A percentile compares a stretch with the other conserved stretches of the same genome.
phyloP scores from a whole-genome alignment of 2,329 filamentous ascomycete species.

The Malbranchea cinnamomea region DNA sequence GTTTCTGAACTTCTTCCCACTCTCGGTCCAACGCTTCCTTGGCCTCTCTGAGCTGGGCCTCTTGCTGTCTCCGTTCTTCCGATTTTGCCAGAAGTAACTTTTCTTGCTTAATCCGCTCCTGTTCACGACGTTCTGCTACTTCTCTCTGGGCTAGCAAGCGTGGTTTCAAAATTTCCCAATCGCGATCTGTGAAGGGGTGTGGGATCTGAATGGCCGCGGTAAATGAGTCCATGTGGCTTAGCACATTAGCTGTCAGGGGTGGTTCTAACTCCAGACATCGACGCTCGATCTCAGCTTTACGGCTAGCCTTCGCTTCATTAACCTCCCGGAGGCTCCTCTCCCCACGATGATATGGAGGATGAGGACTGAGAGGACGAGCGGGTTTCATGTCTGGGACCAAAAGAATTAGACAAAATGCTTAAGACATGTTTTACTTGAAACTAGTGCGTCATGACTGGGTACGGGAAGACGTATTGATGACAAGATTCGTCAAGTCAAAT shows the following conservation, averaged over 20 bases:
- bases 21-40: constrained; percentile 50
- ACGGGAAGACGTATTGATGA: too few relatives aligned
- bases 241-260: constrained; percentile 45
- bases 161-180: constrained; percentile 55
- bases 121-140: constrained; percentile 45
- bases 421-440: too few relatives aligned
- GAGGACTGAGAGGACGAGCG: constrained; percentile 2
- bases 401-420: too few relatives aligned
- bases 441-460: too few relatives aligned
- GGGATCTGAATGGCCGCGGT: constrained; percentile 57
- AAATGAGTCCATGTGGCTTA: constrained; percentile 59
- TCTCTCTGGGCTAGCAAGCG: constrained; percentile 51
- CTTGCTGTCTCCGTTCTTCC: constrained; percentile 32
- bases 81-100: constrained; percentile 32
- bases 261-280: constrained; percentile 52
- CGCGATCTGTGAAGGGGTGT: constrained; percentile 49
- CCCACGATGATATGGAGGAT: constrained; percentile 11
- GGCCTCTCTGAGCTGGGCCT: constrained; percentile 35
- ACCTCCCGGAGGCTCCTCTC: constrained; percentile 49
- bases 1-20: constrained; percentile 57
- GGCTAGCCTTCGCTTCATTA: constrained; percentile 46
- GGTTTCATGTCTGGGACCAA: too few relatives aligned
- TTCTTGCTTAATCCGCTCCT: constrained; percentile 34
- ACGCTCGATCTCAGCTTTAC: constrained; percentile 56
- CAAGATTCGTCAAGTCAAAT: too few relatives aligned